phyloP scores from a whole-genome alignment of 2,329 filamentous ascomycete genomes.

The Neopestalotiopsis clavispora region DNA sequence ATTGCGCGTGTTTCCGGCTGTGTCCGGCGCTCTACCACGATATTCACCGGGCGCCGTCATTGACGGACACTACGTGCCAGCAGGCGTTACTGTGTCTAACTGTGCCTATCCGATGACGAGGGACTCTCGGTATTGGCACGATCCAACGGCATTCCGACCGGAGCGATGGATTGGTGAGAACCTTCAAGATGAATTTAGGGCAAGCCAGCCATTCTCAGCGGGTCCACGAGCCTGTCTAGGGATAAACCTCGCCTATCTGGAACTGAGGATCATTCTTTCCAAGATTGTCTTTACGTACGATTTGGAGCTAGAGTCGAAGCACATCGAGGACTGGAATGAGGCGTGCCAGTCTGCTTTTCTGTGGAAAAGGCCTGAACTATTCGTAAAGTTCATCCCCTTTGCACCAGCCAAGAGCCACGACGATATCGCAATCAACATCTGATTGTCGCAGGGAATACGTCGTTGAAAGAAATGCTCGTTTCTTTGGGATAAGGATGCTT shows the following conservation, averaged over 20 bases:
- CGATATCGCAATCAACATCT: neutral
- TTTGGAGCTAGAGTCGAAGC: slow-evolving; percentile 33
- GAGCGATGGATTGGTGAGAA: slow-evolving; percentile 28
- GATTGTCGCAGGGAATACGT: neutral
- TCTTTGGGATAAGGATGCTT: too few species aligned
- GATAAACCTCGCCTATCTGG: slow-evolving; percentile 39
- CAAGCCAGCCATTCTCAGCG: slow-evolving; percentile 29
- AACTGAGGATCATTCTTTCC: slow-evolving; percentile 42
- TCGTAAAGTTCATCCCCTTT: slow-evolving; percentile 8
- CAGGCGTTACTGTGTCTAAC: slow-evolving; percentile 18
- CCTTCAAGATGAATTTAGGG: slow-evolving; percentile 22
- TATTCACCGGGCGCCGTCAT: slow-evolving; percentile 12
- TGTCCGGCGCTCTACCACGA: neutral
- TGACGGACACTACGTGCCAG: slow-evolving; percentile 10
- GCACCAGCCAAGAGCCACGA: neutral
- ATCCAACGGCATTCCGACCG: slow-evolving; percentile 27
- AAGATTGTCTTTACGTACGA: slow-evolving; percentile 43
- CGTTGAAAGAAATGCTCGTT: neutral
- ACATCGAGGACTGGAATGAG: slow-evolving; percentile 1
- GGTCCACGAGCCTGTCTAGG: slow-evolving; percentile 31
- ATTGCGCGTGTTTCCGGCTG: neutral
- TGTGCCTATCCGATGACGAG: slow-evolving; percentile 6
- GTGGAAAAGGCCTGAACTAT: neutral
- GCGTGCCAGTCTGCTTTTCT: neutral
- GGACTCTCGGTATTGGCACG: slow-evolving; percentile 24